Conservation (phyloP, 2,329 filamentous ascomycete genomes). For the Cladophialophora chaetospira region DNA sequence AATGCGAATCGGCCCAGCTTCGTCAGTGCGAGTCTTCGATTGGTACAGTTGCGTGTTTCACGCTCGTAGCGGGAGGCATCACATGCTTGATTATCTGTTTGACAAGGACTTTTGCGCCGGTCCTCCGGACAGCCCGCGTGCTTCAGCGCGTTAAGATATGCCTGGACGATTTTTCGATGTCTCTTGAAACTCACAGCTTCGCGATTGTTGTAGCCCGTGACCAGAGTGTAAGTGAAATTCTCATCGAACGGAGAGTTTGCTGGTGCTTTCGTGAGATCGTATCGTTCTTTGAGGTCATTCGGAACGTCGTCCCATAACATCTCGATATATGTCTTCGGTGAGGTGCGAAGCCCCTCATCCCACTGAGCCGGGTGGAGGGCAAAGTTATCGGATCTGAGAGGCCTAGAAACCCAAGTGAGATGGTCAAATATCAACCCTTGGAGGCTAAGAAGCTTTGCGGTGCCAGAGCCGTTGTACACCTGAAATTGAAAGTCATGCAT, state of each 20-base stretch:
- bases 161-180: no score
- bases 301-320: background rate
- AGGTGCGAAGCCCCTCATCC: background rate
- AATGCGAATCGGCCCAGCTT: background rate
- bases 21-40: background rate
- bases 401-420: background rate
- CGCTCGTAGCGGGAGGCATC: background rate
- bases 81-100: background rate
- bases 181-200: background rate
- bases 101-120: background rate
- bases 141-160: background rate
- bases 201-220: background rate
- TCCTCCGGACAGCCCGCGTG: background rate
- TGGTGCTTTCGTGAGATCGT: background rate
- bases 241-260: background rate
- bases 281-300: background rate
- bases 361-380: background rate
- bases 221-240: constrained; percentile 1
- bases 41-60: background rate
- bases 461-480: background rate
- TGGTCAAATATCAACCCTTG: background rate
- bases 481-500: background rate
- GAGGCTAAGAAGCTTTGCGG: background rate
- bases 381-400: background rate
- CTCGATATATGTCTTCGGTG: background rate